Conservation (phyloP, 192 early-diverging fungal genomes). For the Coemansia sp. region DNA sequence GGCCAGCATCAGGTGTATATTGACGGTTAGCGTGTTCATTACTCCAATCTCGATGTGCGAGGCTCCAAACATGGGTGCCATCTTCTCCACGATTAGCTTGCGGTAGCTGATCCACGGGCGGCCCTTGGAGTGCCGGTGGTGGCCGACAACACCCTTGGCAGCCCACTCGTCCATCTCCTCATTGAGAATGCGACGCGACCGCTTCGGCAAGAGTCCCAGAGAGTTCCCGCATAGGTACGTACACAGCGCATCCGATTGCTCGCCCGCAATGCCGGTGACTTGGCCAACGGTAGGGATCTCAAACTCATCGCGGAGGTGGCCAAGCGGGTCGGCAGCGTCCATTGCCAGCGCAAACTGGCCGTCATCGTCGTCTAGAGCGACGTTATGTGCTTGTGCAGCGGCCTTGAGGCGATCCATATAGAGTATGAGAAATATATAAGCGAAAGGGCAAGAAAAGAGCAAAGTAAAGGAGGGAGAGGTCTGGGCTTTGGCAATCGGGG, state of each 20-base stretch:
- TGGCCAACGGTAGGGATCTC: slow-evolving; percentile 60
- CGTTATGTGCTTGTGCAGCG: slow-evolving; percentile 14
- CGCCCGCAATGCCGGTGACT: slow-evolving; percentile 22
- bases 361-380: slow-evolving; percentile 22
- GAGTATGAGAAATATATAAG: neutral
- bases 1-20: slow-evolving; percentile 86
- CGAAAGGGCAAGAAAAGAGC: neutral
- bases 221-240: slow-evolving; percentile 95
- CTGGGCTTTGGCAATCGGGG: neutral
- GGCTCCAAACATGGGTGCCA: slow-evolving; percentile 76
- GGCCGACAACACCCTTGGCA: slow-evolving; percentile 79
- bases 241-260: slow-evolving; percentile 30
- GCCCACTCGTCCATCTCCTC: slow-evolving; percentile 94
- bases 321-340: slow-evolving; percentile 63
- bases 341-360: slow-evolving; percentile 58
- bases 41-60: slow-evolving; percentile 70
- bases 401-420: slow-evolving; percentile 30
- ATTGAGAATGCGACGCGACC: slow-evolving; percentile 62
- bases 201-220: slow-evolving; percentile 80
- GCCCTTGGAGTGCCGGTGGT: slow-evolving; percentile 77
- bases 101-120: slow-evolving; percentile 89
- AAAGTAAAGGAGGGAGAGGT: neutral
- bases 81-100: slow-evolving; percentile 68
- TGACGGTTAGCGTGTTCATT: slow-evolving; percentile 92
- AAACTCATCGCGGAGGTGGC: slow-evolving; percentile 66